Evolutionary conservation across 2,329 filamentous ascomycete genomes (phyloP).

Genomic region (Fusarium longipes): DNA sequence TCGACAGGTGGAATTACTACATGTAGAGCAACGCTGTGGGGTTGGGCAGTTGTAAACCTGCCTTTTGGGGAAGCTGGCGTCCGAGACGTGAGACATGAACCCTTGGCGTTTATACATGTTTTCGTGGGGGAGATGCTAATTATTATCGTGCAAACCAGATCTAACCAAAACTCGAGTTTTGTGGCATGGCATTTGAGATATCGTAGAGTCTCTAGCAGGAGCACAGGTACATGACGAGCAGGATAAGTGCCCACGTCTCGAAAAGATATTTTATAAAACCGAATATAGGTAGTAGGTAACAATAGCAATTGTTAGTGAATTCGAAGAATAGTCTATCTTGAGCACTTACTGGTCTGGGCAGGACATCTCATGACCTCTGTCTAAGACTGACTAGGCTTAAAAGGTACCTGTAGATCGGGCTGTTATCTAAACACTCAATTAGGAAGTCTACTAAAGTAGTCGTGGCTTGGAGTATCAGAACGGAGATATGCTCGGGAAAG

Average conservation of each 20-base stretch:
- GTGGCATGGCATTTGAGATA: not conserved
- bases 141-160: not conserved
- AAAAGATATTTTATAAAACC: not conserved
- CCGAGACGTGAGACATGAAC: constrained; percentile 14
- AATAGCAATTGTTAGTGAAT: not conserved
- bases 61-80: constrained; percentile 32
- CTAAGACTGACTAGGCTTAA: not conserved
- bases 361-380: constrained; percentile 23
- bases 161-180: too few species aligned
- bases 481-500: not conserved
- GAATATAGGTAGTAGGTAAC: not conserved
- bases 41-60: constrained; percentile 25
- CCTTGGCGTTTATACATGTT: not conserved
- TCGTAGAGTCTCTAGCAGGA: not conserved
- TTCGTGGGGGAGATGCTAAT: constrained; percentile 6
- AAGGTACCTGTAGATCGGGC: constrained; percentile 7
- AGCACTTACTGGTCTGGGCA: constrained; percentile 12
- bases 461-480: not conserved
- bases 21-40: constrained; percentile 18
- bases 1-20: constrained; percentile 13
- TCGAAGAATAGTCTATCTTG: not conserved
- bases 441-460: constrained; percentile 18
- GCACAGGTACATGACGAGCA: not conserved
- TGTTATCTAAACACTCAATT: constrained; percentile 2
- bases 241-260: not conserved